phyloP scores from a whole-genome alignment of 306 rosid genomes.

The Dryas alaskensis region DNA sequence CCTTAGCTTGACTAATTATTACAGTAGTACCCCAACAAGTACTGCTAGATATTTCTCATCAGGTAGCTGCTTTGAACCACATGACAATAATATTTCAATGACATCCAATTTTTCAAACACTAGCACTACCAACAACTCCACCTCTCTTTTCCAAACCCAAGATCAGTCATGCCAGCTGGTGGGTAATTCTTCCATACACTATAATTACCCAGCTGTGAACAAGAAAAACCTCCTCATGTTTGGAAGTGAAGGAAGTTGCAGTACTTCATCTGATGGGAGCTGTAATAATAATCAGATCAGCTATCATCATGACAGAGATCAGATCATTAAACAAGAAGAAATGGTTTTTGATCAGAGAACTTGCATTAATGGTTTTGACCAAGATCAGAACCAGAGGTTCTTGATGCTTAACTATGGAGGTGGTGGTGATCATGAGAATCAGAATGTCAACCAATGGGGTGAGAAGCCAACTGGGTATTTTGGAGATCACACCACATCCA shows the following conservation, averaged over 20 bases:
- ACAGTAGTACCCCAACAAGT: slow-evolving; percentile 17
- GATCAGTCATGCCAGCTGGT: slow-evolving; percentile 15
- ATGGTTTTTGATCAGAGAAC: slow-evolving; percentile 7
- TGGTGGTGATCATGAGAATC: slow-evolving; percentile 13
- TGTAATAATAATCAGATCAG: slow-evolving; percentile 40
- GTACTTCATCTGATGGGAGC: slow-evolving; percentile 72
- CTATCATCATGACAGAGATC: slow-evolving; percentile 16
- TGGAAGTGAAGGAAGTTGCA: slow-evolving; percentile 73
- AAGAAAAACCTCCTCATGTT: slow-evolving; percentile 40
- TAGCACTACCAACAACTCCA: slow-evolving; percentile 22
- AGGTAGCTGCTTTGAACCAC: slow-evolving; percentile 18
- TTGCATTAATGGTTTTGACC: slow-evolving; percentile 15
- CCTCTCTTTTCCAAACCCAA: slow-evolving; percentile 44
- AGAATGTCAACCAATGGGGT: slow-evolving; percentile 33
- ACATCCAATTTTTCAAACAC: slow-evolving; percentile 27
- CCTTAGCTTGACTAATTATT: slow-evolving; percentile 15
- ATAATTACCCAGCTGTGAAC: slow-evolving; percentile 21
- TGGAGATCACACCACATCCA: slow-evolving; percentile 26
- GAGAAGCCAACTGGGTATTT: slow-evolving; percentile 32
- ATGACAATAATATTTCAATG: background rate
- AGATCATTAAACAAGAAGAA: slow-evolving; percentile 50
- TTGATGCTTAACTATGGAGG: slow-evolving; percentile 33
- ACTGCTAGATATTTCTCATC: slow-evolving; percentile 30
- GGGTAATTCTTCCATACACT: slow-evolving; percentile 30
- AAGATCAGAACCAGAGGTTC: slow-evolving; percentile 28